Evolutionary conservation across 441 rosid species (phyloP), one percentile per base, ranked within the genome.

Genomic region (Pelargonium australe): DNA sequence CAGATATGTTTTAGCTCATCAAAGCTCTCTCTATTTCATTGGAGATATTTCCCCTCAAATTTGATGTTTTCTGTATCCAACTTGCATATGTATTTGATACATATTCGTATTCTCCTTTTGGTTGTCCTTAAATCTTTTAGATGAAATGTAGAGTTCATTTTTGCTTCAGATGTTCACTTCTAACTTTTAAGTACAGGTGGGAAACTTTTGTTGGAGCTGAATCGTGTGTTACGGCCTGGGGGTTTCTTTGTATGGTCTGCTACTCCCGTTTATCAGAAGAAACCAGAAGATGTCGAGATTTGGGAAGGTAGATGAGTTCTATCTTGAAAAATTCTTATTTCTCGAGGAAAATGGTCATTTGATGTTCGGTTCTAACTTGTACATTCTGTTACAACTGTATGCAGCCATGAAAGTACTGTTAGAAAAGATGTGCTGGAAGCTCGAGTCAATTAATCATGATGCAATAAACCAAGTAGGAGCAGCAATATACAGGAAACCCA

Each of bases 181-280:
- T n/a, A n/a, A n/a, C n/a, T n/a, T n/a, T n/a, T n/a, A n/a, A n/a
- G 65, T 74, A 73, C 81, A 91, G 99, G 97, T 63, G 97, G 96
- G 66, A 91, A 91, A 83, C 96, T 94, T 75, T 91, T 94, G 31
- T 74, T 89, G 81, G 99, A 94, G 83, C 86, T 94, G 73, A 90
- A 94, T 80, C 96, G 99, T 68, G 76, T 89, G 63, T 65, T 94
- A 77, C 81, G 96, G 71, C 97, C 97, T 5, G 97, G 99, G 70
- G 97, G 96, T 70, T 87, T 84, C 86, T 94, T 94, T 82, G 81
- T 94, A 75, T 94, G 97, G 99, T 94, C 99, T 75, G 99, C 99
- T 73, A 94, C 99, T 80, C 99, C 99, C 70, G 91, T 94, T 70
- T 94, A 94, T 85, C 96, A 82, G 83, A 88, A 85, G 79, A 71